Evolutionary conservation across 306 rosid genomes (phyloP), one percentile per base, ranked within the genome.

Genomic region (Sechiopsis laciniata): DNA sequence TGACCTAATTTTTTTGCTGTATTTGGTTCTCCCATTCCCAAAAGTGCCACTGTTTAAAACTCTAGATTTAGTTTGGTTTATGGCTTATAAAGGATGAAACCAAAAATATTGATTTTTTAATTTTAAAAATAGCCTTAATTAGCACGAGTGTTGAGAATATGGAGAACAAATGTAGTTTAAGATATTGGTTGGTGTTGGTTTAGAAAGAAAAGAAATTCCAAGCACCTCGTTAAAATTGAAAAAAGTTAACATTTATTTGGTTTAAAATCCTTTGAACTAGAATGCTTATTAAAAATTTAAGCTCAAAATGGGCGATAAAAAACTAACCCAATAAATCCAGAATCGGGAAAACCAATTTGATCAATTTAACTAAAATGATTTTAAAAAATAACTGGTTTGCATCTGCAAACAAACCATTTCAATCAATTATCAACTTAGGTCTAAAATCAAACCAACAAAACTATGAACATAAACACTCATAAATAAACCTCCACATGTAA

Each of bases 381-480:
- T 35, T 37, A 14, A 37, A 37, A 1, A n/a, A 63, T 37, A n/a
- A 51, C 26, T 37, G 8, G 22, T 63, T 10, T n/a, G 15, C 10
- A 61, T 14, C 15, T 7, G 64, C 64, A 58, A 61, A 61, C 67
- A 5, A 26, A 15, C 11, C 67, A 61, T 29, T 46, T 24, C 45
- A 6, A 6, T 60, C 42, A 4, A 24, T 60, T 24, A 12, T 60
- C n/a, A 9, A 7, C 17, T 60, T 60, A 21, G 16, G 42, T 60
- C 13, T 37, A 63, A 37, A 63, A 63, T 63, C 46, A 63, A 63
- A 63, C 70, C 15, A 37, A 62, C 69, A 10, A 19, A 55, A 19
- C 24, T 51, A 13, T 51, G 55, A 51, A 19, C 24, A 55, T 19
- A 10, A 55, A 55, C 61, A 20, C 61, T 21, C 61, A 55, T 37